These are phyloP conservation scores for Pseudocercospora macadamiae DNA, from an alignment of 2,329 filamentous ascomycete genomes.

Conservation along the genomic window DNA sequence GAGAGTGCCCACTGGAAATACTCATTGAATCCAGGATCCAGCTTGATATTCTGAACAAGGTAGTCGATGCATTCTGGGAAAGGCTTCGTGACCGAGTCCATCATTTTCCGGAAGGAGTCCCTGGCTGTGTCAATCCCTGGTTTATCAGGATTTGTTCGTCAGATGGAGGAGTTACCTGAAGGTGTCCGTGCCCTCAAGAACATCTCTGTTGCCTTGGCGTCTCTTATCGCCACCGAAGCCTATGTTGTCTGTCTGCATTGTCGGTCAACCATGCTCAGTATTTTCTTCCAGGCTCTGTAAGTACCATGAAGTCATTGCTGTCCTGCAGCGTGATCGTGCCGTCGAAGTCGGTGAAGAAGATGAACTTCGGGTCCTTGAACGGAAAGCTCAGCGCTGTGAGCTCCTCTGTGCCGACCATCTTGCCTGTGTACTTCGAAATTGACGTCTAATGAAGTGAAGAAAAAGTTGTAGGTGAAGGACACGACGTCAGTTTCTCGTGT, in stretches of 20 bases:
- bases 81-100: slow-evolving; percentile 80
- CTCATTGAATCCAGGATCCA: slow-evolving; percentile 84
- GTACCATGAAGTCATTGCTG: slow-evolving; percentile 69
- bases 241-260: slow-evolving; percentile 81
- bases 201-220: slow-evolving; percentile 72
- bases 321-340: slow-evolving; percentile 84
- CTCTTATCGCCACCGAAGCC: slow-evolving; percentile 78
- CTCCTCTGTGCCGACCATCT: slow-evolving; percentile 31
- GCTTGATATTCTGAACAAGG: slow-evolving; percentile 78
- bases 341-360: slow-evolving; percentile 99
- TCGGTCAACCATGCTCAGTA: slow-evolving; percentile 56
- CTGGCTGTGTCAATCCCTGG: slow-evolving; percentile 39
- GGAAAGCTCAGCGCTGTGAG: slow-evolving; percentile 51
- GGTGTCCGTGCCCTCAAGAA: slow-evolving; percentile 68
- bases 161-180: slow-evolving; percentile 61
- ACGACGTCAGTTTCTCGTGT: neutral
- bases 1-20: slow-evolving; percentile 82
- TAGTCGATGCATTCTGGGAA: slow-evolving; percentile 80
- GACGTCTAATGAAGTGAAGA: neutral
- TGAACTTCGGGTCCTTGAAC: slow-evolving; percentile 72
- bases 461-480: neutral
- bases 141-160: neutral
- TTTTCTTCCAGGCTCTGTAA: neutral
- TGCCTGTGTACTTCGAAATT: neutral
- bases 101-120: slow-evolving; percentile 87